Base-by-base conservation (phyloP, 2,329 filamentous ascomycete species). In the Dactylellina drechsleri region DNA sequence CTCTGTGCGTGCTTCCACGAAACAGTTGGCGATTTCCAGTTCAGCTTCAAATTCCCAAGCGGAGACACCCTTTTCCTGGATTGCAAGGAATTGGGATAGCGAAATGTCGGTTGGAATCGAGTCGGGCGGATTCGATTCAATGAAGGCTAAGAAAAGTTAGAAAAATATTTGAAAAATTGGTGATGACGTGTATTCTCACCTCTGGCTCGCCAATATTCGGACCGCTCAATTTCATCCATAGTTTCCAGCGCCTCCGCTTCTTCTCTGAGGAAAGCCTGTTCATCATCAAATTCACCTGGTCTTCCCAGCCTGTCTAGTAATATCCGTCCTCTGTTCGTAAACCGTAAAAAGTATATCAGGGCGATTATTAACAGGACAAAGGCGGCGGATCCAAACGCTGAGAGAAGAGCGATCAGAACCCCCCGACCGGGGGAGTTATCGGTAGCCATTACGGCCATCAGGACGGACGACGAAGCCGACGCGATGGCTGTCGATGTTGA, bases 41-140 rank as follows among this genome's bases (percentile, higher is more conserved):
- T 99, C 95, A n/a, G 95, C 95, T 82, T 98, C 95, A 80, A 99
- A 99, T 82, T 99, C 95, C 95, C 95, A 99, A 5, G 95, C 95
- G 4, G 95, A 97, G n/a, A 99, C 94, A 59, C 95, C 95, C 83
- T 99, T 99, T 84, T 99, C 95, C 84, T 99, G 95, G 78, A 99
- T 99, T 49, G 95, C 95, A 72, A 99, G 87, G 82, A 97, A 98
- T 82, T 99, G 95, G 41, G 95, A 98, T 77, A 99, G 84, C 20
- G 95, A 98, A 77, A 99, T 99, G 81, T 99, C 95, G 78, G 95
- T 98, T 80, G 95, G 93, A 71, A 94, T 85, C 6, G 95, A 98
- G 82, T 99, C 95, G 77, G 95, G 93, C 2, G 94, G 95, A 81
- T 98, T 97, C 66, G 90, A 92, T 82, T 95, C 90, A 76, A 97